Conservation (phyloP, 1,139 yeast species). For the Candida tetrigidarum region DNA sequence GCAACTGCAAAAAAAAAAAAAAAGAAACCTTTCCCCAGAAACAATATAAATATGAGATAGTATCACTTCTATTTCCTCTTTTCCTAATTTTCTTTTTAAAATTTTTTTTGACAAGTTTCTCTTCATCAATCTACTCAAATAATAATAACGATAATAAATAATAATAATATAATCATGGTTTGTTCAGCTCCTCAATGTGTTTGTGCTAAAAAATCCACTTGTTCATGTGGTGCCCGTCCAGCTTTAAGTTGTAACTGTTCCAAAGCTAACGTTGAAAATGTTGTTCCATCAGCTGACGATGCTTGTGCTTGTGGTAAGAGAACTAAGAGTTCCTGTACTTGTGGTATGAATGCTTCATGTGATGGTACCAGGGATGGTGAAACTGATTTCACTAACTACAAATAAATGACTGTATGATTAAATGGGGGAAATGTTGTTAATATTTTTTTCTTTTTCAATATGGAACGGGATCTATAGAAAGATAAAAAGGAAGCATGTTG, state of each 20-base stretch:
- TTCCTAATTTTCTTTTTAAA: neutral
- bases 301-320: conserved; percentile 56
- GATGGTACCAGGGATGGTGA: conserved; percentile 52
- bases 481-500: neutral
- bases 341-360: conserved; percentile 44
- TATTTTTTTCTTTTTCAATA: too few relatives aligned
- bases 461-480: neutral
- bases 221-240: conserved; percentile 54
- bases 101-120: neutral
- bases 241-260: conserved; percentile 50
- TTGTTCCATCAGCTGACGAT: conserved; percentile 33
- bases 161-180: conserved; percentile 29
- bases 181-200: conserved; percentile 50
- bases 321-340: conserved; percentile 43
- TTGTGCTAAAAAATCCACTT: conserved; percentile 53
- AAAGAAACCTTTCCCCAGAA: neutral
- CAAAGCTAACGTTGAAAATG: conserved; percentile 47
- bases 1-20: neutral
- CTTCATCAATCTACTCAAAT: neutral
- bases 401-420: conserved; percentile 20
- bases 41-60: neutral
- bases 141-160: neutral
- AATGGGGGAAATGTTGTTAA: neutral
- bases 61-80: too few relatives aligned
- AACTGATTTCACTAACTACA: conserved; percentile 45